Evolutionary conservation across 768 basidiomycete species (phyloP), one percentile per base, ranked within the genome.

Genomic region (Tulasnella sp.): DNA sequence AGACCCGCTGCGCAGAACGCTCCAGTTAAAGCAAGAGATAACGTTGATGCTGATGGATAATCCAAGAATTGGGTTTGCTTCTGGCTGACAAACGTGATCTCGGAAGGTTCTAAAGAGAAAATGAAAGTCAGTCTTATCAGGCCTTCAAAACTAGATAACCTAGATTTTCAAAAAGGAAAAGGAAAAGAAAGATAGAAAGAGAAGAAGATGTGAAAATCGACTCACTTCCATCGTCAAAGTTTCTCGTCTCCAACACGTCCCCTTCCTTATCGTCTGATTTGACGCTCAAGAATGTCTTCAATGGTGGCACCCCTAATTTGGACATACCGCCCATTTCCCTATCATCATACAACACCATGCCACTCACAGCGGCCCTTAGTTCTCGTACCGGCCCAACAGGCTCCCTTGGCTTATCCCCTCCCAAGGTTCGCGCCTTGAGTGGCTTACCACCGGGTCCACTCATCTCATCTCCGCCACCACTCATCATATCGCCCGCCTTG

Each of bases 41-140:
- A 68, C n/a, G 80, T 81, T 24, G 85, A 83, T 1, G 79, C 80
- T 1, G 87, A 81, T 7, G 94, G 66, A 70, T 87, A 98, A 70
- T 97, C 93, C 45, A 93, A 70, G 92, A 93, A 98, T 55, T 86
- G 81, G 10, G 82, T 85, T 60, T 84, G 79, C 71, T 82, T 83
- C 31, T 78, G 76, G 65, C 73, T 78, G 55, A 79, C 71, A 60
- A 82, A 82, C 4, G 78, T 71, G 15, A 97, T 76, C 65, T 92
- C 90, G 17, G 79, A 78, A 3, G 77, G 74, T n/a, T 77, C 85
- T 83, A 59, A 7, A 27, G 22, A n/a, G n/a, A n/a, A n/a, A n/a
- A n/a, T n/a, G n/a, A n/a, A n/a, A 59, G 31, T 34, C 22, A 34
- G 55, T 29, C 43, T 38, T 30, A 0, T 22, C 30, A 4, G 30